Evolutionary conservation across 441 rosid species (phyloP).

Genomic region (Caryocar brasiliense): DNA sequence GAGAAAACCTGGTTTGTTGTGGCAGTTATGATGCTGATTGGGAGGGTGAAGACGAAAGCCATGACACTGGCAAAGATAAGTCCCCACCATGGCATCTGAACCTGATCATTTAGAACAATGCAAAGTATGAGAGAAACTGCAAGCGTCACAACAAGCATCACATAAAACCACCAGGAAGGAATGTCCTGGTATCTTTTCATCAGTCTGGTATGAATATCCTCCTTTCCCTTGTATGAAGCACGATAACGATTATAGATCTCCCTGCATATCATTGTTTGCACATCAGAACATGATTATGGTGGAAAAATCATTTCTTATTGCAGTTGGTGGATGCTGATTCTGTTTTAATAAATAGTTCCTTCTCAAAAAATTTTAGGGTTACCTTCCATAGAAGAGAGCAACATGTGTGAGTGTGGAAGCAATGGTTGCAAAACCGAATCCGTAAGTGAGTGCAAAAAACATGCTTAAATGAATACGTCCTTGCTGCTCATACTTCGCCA

Average conservation of each 20-base stretch:
- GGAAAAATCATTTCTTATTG: neutral
- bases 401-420: slow-evolving; percentile 38
- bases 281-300: neutral
- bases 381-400: slow-evolving; percentile 36
- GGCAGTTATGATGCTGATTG: slow-evolving; percentile 33
- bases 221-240: slow-evolving; percentile 17
- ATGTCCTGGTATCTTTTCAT: slow-evolving; percentile 27
- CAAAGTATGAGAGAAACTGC: no score
- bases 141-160: slow-evolving; percentile 2
- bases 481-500: slow-evolving; percentile 27
- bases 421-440: slow-evolving; percentile 31
- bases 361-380: no score
- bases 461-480: slow-evolving; percentile 26
- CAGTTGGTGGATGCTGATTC: no score
- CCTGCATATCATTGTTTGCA: slow-evolving; percentile 27
- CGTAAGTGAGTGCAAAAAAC: slow-evolving; percentile 25
- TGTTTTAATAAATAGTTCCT: no score
- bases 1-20: slow-evolving; percentile 35
- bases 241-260: no score
- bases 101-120: slow-evolving; percentile 13
- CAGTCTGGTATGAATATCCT: slow-evolving; percentile 28
- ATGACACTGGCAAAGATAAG: slow-evolving; percentile 20
- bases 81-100: slow-evolving; percentile 47
- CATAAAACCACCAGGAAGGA: slow-evolving; percentile 32
- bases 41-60: slow-evolving; percentile 32